Evolutionary conservation across 305 asterid species (phyloP).

Genomic region (Solanum hybrid): DNA sequence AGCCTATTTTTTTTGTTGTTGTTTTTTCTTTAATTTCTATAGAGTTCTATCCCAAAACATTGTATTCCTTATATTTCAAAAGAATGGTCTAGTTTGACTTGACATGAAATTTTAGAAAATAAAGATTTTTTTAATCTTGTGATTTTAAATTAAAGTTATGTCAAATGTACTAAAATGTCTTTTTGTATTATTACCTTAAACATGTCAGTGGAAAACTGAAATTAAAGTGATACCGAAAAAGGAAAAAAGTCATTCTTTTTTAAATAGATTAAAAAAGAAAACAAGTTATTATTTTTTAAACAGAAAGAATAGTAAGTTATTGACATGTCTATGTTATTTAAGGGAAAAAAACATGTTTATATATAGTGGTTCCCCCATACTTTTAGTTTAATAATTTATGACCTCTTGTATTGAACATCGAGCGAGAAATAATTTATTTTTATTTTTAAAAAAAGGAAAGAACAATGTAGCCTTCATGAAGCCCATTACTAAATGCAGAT

Average conservation of each 20-base stretch:
- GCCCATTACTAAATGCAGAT: neutral
- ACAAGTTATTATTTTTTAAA: too few species aligned
- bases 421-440: too few species aligned
- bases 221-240: too few species aligned
- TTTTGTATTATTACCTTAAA: too few species aligned
- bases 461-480: neutral
- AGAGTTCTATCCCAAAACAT: neutral
- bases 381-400: neutral
- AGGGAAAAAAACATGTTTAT: neutral
- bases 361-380: neutral
- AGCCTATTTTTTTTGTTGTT: neutral
- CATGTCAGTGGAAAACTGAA: neutral
- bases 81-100: neutral
- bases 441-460: neutral
- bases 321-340: neutral
- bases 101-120: too few species aligned
- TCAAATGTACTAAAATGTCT: too few species aligned
- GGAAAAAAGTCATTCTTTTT: fast-evolving
- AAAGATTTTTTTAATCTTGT: too few species aligned
- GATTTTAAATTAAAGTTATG: too few species aligned
- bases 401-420: neutral
- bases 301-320: neutral
- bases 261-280: too few species aligned
- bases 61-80: too few species aligned
- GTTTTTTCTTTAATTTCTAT: neutral